A percentile compares a stretch with the other conserved stretches of the same genome.
phyloP scores from a whole-genome alignment of 2,329 filamentous ascomycete species.

The Ophiosphaerella herpotricha region DNA sequence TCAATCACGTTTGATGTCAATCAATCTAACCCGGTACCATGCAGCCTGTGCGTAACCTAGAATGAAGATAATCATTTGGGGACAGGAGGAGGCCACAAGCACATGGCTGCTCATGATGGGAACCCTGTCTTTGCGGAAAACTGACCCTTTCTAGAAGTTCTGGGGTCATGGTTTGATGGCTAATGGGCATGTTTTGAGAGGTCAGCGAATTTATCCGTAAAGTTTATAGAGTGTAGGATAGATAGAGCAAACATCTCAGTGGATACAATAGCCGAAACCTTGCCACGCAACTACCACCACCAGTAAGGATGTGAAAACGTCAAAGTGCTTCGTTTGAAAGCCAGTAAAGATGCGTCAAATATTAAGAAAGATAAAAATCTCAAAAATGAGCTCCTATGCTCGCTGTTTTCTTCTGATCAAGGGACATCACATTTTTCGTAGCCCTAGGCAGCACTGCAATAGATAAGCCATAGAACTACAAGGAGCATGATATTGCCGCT shows the following conservation, averaged over 20 bases:
- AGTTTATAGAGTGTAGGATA: slow-evolving; percentile 31
- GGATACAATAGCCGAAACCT: slow-evolving; percentile 29
- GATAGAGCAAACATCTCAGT: slow-evolving; percentile 24
- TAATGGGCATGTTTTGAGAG: slow-evolving; percentile 24
- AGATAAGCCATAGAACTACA: neutral
- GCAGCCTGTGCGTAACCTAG: slow-evolving; percentile 12
- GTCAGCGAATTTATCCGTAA: slow-evolving; percentile 36
- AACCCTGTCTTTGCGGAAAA: slow-evolving; percentile 17
- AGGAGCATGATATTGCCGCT: neutral
- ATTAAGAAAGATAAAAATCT: no score
- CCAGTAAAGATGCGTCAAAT: neutral
- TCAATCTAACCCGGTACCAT: slow-evolving; percentile 20
- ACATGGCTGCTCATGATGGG: slow-evolving; percentile 8
- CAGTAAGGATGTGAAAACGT: neutral
- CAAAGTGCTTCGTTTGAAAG: neutral
- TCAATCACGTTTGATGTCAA: slow-evolving; percentile 31
- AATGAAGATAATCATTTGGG: slow-evolving; percentile 21
- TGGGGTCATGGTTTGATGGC: slow-evolving; percentile 11
- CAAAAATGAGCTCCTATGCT: no score
- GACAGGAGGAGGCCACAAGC: slow-evolving; percentile 19
- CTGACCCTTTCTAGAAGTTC: slow-evolving; percentile 26
- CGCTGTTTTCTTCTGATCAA: neutral
- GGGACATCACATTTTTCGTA: neutral
- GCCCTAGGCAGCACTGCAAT: neutral
- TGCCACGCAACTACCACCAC: slow-evolving; percentile 7